Base-by-base conservation (phyloP, 257 asterid genomes). In the Salvia splendens region DNA sequence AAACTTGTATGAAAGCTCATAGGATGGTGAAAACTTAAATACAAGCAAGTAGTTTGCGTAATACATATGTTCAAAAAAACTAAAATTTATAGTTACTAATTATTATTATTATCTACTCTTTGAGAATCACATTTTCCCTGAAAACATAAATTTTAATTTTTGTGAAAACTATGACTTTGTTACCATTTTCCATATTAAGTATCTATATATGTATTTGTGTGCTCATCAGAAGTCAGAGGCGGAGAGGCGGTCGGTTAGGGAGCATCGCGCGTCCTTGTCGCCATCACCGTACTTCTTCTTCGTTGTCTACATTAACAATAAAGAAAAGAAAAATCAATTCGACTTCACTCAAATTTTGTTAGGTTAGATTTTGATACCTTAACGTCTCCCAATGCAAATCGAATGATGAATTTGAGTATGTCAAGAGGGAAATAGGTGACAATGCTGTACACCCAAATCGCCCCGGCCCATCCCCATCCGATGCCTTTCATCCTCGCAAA, bases 391-490 rank as follows among this genome's bases (percentile, higher is more conserved):
- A 84, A 48, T 3, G 69, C 79, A 5, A 52, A 78, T 6, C 89
- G 89, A 12, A 79, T 81, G 41, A 81, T 71, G 86, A 89, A 83
- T 61, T 86, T 89, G 20, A 84, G 86, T 61, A 89, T 32, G 80
- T 86, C 96, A 12, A 86, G 92, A 68, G 95, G 96, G 65, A 86
- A 15, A 69, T 86, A 89, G 12, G 88, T 84, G 49, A 89, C 61
- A 2, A 89, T 63, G 75, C 82, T 89, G 76, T 65, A 89, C n/a
- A 85, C 36, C 96, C 96, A 89, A 54, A 86, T 85, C 55, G 80
- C 86, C 58, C 78, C 92, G 4, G 87, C 95, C 96, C 96, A 89
- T 24, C 1, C 87, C 96, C 96, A 89, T 50, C 95, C 96, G 36
- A 86, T 80, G 36, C 95, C 96, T 45, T 74, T 60, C 10, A 89